Evolutionary conservation across 345 rosid genomes (phyloP), one percentile per base, ranked within the genome.

Genomic region (Lepidium didymum): DNA sequence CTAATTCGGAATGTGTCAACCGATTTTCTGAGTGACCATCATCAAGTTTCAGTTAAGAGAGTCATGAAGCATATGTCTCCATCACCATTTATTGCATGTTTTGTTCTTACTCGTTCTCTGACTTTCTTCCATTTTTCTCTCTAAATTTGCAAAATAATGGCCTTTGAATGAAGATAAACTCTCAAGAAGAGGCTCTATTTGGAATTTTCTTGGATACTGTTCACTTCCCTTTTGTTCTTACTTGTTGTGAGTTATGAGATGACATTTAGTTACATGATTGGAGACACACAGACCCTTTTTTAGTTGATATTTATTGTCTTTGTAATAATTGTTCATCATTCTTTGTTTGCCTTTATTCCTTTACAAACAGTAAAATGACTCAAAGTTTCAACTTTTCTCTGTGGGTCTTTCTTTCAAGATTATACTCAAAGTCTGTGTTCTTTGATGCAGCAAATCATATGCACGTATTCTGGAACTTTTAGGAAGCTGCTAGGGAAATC

Each of bases 401-500:
- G 47, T 53, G 56, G 46, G 31, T 21, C 47, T 70, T 61, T 21
- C 33, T 70, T 61, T 70, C 44, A 70, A 51, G 53, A 51, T 41
- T 70, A 6, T 29, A 34, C 50, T 54, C 23, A 41, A 52, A 43
- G 31, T 35, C 23, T 44, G 35, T 64, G 12, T 33, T 49, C 27
- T 59, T 29, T 58, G 10, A 21, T 77, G 77, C 95, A 94, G 97
- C 78, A 64, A 79, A 83, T 89, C 38, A 64, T 94, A 35, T 82
- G 86, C 60, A 62, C 77, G 0, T 85, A 83, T 67, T 89, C 92
- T 4, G 87, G 87, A 29, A 86, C 82, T 73, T 69, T 94, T 33
- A 74, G 82, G 77, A 86, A 74, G 74, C 66, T 91, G 50, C 79
- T 87, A 61, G 84, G 91, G 23, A 86, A 81, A 76, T 85, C 92